phyloP scores from a whole-genome alignment of 805 yeast genomes.

The Cephaloascus fragrans region DNA sequence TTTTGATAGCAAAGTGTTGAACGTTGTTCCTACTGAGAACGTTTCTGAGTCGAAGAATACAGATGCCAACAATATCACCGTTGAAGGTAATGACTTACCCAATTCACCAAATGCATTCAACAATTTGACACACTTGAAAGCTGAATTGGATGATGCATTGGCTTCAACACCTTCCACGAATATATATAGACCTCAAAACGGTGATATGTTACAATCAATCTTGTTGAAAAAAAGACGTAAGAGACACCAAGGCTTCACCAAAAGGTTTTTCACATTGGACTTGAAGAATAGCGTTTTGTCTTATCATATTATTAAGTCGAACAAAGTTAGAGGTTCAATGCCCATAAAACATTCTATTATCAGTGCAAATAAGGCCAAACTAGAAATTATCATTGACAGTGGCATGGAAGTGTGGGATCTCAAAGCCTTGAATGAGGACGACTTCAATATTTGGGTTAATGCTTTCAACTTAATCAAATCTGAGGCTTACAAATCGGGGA shows the following conservation, averaged over 20 bases:
- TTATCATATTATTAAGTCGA: conserved; percentile 67
- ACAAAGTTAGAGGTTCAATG: conserved; percentile 83
- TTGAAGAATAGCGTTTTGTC: conserved; percentile 74
- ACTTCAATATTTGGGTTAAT: conserved; percentile 75
- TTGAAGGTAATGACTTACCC: conserved; percentile 5
- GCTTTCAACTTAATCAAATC: conserved; percentile 56
- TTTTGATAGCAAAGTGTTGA: conserved; percentile 32
- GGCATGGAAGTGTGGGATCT: conserved; percentile 93
- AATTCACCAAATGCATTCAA: conserved; percentile 6
- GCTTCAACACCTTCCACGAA: not conserved
- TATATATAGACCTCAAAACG: conserved; percentile 38
- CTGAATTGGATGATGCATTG: not conserved
- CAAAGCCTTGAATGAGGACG: conserved; percentile 53
- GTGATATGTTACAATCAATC: conserved; percentile 69
- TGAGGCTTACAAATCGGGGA: conserved; percentile 1
- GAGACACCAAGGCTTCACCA: conserved; percentile 77
- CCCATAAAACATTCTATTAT: conserved; percentile 77
- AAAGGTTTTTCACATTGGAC: conserved; percentile 77
- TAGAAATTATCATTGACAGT: conserved; percentile 76
- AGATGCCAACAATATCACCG: not conserved
- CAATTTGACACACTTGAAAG: not conserved
- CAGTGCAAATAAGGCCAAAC: conserved; percentile 58
- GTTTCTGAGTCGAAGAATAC: not conserved
- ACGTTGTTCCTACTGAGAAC: not conserved
- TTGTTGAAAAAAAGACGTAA: conserved; percentile 73